Base-by-base conservation (phyloP, 805 yeast species). In the Pichia gijzeniarum region DNA sequence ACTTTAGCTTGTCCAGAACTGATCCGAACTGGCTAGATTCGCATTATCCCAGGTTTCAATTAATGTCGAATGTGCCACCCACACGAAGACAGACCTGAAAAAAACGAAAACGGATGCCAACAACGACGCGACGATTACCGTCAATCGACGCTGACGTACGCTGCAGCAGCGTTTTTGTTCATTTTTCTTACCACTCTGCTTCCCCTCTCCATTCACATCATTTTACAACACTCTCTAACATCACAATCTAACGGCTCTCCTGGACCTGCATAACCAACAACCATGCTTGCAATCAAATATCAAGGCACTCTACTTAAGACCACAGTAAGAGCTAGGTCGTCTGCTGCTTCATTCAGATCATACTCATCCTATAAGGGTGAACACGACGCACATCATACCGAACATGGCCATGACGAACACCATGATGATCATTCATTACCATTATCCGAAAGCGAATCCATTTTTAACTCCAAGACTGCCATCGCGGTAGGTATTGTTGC, bases 381-480 rank as follows among this genome's bases (percentile, higher is more conserved):
- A 8, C 45, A 44, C 22, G 43, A 39, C 18, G 47, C 35, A 3
- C 33, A 43, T 22, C 42, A 44, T 13, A 22, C 19, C n/a, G 44
- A 33, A 41, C 47, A 48, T 17, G 47, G 40, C 8, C 50, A 52
- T 22, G 51, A 44, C 9, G 59, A 47, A 12, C 52, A 51, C 19
- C 45, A 50, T 20, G 47, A 39, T n/a, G 43, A 45, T n/a, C 56
- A 55, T 45, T 56, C 53, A 18, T 39, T 48, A 5, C 55, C 53
- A 30, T 34, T 59, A 10, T 54, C 59, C 3, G 63, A 59, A 37
- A 50, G 57, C n/a, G 64, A 60, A 44, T 47, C 60, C 2, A 54
- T 64, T n/a, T 13, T 62, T 40, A 59, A 62, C 48, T 51, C 39
- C 25, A 47, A 52, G 37, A 58, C 65, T 2, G 44, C 55, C 7